Percentiles rank a stretch among this genome's conserved stretches.
phyloP scores from a whole-genome alignment of 805 yeast genomes.

The Barnettozyma populi region DNA sequence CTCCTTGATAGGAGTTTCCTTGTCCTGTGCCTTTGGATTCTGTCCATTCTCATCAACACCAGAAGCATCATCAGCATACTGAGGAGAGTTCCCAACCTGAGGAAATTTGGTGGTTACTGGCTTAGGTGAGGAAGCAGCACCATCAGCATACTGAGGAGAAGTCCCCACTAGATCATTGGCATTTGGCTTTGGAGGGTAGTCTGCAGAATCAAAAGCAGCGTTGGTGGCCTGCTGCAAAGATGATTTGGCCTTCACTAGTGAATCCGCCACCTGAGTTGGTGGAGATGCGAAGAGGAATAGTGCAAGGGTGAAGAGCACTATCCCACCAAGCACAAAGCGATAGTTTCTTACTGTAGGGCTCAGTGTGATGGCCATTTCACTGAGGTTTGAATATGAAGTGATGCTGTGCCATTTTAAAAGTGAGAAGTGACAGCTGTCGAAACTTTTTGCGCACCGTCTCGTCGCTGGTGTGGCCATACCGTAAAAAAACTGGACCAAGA shows the following conservation, averaged over 20 bases:
- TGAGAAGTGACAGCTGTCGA: too few relatives aligned
- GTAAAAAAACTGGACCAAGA: background rate
- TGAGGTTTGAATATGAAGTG: background rate
- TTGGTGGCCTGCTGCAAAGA: conserved; percentile 11
- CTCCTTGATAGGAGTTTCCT: conserved; percentile 24
- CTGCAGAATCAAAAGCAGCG: conserved; percentile 10
- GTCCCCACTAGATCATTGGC: conserved; percentile 6
- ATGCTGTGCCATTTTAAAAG: background rate
- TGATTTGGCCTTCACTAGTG: conserved; percentile 28
- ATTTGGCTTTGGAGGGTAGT: conserved; percentile 12
- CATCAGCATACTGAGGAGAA: conserved; percentile 27
- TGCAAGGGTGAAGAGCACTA: conserved; percentile 45
- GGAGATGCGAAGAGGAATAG: conserved; percentile 45
- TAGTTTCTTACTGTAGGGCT: conserved; percentile 38
- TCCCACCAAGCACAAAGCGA: conserved; percentile 46
- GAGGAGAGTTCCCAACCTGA: conserved; percentile 16
- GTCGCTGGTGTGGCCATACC: background rate
- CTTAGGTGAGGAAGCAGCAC: conserved; percentile 4
- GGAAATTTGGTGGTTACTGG: background rate
- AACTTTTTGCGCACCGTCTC: too few relatives aligned
- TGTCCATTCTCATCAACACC: conserved; percentile 12
- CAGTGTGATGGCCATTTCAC: conserved; percentile 7
- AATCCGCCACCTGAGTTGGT: conserved; percentile 32
- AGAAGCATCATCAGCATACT: conserved; percentile 20
- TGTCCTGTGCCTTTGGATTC: conserved; percentile 23